These are phyloP conservation scores for Blakeslea trispora DNA, from an alignment of 371 early-diverging fungal genomes.

Conservation along the genomic window DNA sequence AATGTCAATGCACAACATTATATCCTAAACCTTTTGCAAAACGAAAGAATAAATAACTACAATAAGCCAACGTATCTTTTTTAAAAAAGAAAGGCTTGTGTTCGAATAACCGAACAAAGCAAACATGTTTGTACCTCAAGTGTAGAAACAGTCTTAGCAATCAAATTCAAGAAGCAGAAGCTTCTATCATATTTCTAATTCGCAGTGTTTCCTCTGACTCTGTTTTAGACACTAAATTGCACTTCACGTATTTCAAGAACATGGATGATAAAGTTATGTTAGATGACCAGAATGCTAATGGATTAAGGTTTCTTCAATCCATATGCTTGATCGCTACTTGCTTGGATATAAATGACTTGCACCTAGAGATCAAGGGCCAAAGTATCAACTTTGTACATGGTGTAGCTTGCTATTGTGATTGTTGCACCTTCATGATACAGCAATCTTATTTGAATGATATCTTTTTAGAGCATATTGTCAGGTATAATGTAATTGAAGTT, in stretches of 20 bases:
- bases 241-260: constrained; percentile 36
- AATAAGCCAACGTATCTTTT: too few relatives aligned
- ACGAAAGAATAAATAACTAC: too few relatives aligned
- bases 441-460: constrained; percentile 18
- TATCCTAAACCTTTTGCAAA: too few relatives aligned
- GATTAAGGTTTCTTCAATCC: constrained; percentile 20
- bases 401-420: constrained; percentile 31
- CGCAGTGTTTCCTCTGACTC: constrained; percentile 31
- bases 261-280: constrained; percentile 1
- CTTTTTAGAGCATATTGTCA: constrained; percentile 24
- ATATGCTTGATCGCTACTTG: constrained; percentile 37
- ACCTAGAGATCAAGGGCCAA: constrained; percentile 13
- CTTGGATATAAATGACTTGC: constrained; percentile 32
- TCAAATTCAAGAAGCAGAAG: constrained; percentile 40
- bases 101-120: too few relatives aligned
- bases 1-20: too few relatives aligned
- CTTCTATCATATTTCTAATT: constrained; percentile 37
- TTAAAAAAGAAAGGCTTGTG: too few relatives aligned
- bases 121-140: too few relatives aligned
- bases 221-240: constrained; percentile 31
- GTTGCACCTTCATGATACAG: constrained; percentile 25
- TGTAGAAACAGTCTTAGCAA: constrained; percentile 24
- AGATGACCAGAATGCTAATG: constrained; percentile 17
- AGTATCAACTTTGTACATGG: constrained; percentile 26
- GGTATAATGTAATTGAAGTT: constrained; percentile 35